A percentile compares a stretch with the other conserved stretches of the same genome.
phyloP scores from a whole-genome alignment of 768 basidiomycete genomes.

The Auriscalpium orientale region DNA sequence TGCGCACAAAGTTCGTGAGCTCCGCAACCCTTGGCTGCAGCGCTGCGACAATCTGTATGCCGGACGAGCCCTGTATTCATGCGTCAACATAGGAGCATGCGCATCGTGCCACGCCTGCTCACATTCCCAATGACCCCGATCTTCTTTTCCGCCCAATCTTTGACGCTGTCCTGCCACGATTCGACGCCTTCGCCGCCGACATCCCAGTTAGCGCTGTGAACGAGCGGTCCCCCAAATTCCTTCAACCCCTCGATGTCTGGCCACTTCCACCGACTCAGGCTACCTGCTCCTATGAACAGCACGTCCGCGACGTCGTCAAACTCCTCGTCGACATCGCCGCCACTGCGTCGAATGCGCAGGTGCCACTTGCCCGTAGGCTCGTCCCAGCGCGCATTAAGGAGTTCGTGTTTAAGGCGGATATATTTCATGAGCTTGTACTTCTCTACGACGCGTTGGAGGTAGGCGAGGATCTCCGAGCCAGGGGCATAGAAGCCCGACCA shows the following conservation, averaged over 20 bases:
- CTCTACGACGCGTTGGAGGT: conserved; percentile 46
- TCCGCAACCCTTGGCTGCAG: conserved; percentile 15
- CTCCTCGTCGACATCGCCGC: neutral
- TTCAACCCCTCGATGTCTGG: conserved; percentile 30
- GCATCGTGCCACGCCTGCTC: neutral
- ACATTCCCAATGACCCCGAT: conserved; percentile 18
- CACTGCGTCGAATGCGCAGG: conserved; percentile 34
- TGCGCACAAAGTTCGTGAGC: conserved; percentile 18
- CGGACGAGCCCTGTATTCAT: conserved; percentile 13
- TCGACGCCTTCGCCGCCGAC: neutral
- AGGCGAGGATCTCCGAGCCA: conserved; percentile 38
- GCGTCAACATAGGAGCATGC: neutral
- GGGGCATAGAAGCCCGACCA: conserved; percentile 11
- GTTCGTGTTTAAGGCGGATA: conserved; percentile 49
- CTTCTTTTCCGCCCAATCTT: conserved; percentile 17
- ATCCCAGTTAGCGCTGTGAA: conserved; percentile 31
- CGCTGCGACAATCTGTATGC: conserved; percentile 19
- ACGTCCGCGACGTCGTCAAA: conserved; percentile 22
- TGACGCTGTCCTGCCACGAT: conserved; percentile 6
- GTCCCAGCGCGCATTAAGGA: conserved; percentile 44
- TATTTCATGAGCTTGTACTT: conserved; percentile 47
- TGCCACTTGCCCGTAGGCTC: conserved; percentile 49
- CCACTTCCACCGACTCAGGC: conserved; percentile 33
- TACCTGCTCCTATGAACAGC: conserved; percentile 26
- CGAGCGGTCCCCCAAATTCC: conserved; percentile 26